Percentiles rank a stretch among this genome's conserved stretches.
Evolutionary conservation across 2,329 filamentous ascomycete species (phyloP).

Genomic region (Phialophora macrospora): DNA sequence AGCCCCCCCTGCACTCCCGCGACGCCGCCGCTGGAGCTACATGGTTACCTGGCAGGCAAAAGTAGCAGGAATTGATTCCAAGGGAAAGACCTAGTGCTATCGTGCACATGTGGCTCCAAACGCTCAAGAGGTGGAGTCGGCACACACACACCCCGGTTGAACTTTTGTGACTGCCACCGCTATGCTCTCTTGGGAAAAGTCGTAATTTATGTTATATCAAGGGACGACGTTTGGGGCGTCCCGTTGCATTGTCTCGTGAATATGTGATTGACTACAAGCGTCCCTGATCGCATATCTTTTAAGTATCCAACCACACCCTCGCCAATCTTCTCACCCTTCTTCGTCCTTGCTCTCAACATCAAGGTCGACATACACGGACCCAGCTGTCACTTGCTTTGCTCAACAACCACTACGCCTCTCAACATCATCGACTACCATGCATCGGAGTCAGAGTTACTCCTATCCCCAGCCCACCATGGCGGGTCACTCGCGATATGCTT

Average conservation of each 20-base stretch:
- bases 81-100: slow-evolving; percentile 18
- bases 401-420: background rate
- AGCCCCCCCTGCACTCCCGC: slow-evolving; percentile 19
- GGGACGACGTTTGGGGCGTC: slow-evolving; percentile 32
- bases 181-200: slow-evolving; percentile 24
- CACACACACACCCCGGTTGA: slow-evolving; percentile 29
- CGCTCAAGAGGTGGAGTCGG: slow-evolving; percentile 7
- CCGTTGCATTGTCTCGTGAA: slow-evolving; percentile 27
- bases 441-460: slow-evolving; percentile 38
- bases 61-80: slow-evolving; percentile 14
- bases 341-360: slow-evolving; percentile 17
- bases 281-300: slow-evolving; percentile 28
- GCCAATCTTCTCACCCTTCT: slow-evolving; percentile 16
- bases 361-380: slow-evolving; percentile 1
- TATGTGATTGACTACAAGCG: slow-evolving; percentile 29
- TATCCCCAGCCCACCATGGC: slow-evolving; percentile 34
- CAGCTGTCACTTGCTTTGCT: slow-evolving; percentile 4
- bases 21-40: slow-evolving; percentile 25
- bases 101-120: slow-evolving; percentile 17
- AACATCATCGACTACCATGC: slow-evolving; percentile 28
- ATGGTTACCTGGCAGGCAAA: background rate
- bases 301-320: slow-evolving; percentile 30
- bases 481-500: slow-evolving; percentile 37
- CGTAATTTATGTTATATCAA: slow-evolving; percentile 34
- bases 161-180: slow-evolving; percentile 32